phyloP scores from a whole-genome alignment of 2,329 filamentous ascomycete species.

The Fusarium longipes region DNA sequence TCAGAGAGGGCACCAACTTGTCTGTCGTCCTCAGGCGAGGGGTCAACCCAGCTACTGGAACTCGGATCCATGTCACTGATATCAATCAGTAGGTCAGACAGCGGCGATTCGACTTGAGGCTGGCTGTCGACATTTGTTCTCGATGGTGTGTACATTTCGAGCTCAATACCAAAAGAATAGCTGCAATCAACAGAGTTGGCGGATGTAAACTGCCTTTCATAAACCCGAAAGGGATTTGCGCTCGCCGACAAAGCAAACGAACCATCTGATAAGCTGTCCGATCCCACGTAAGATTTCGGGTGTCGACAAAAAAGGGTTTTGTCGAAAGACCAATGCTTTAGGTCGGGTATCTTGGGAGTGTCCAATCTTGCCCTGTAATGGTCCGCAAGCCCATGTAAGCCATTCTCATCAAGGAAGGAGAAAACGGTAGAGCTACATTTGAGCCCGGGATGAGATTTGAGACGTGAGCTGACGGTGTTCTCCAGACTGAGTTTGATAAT shows the following conservation, averaged over 20 bases:
- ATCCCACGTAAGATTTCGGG: background rate
- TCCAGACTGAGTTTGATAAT: conserved; percentile 1
- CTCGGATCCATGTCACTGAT: background rate
- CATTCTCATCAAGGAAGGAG: background rate
- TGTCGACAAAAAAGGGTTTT: background rate
- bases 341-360: conserved; percentile 3
- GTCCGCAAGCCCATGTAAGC: background rate
- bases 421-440: conserved; percentile 4
- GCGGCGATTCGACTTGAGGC: background rate
- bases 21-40: conserved; percentile 22
- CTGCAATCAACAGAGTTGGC: background rate
- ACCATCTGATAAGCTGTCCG: background rate
- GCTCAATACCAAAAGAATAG: conserved; percentile 40
- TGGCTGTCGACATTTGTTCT: background rate
- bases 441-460: background rate
- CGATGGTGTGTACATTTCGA: conserved; percentile 30
- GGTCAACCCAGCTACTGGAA: background rate
- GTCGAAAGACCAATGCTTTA: conserved; percentile 10
- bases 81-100: background rate
- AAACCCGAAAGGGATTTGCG: background rate
- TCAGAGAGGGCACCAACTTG: background rate
- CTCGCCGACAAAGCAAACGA: background rate
- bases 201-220: background rate
- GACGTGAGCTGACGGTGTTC: background rate
- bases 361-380: background rate